These are phyloP conservation scores for Malassezia arunalokei DNA, from an alignment of 1,284 basidiomycete genomes.

Conservation along the genomic window DNA sequence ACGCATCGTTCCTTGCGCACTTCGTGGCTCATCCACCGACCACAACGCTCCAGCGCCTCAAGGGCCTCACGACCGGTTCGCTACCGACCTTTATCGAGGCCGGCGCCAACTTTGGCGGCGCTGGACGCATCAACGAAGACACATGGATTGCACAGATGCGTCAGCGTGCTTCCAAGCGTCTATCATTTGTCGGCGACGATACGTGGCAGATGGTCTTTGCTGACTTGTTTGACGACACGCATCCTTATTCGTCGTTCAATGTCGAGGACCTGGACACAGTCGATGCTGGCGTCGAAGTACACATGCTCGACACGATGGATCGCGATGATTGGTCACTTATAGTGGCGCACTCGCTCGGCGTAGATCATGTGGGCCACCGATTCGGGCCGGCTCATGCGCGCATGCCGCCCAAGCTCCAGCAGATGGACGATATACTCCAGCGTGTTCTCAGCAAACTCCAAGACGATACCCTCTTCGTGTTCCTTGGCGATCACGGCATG, in stretches of 20 bases:
- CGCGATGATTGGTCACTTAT: conserved; percentile 60
- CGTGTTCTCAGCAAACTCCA: conserved; percentile 25
- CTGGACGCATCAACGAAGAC: conserved; percentile 62
- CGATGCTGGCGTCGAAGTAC: conserved; percentile 70
- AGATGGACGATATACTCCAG: conserved; percentile 47
- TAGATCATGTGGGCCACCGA: conserved; percentile 91
- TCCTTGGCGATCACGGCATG: conserved; percentile 97
- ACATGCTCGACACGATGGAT: conserved; percentile 69
- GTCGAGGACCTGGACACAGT: conserved; percentile 95
- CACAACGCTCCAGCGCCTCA: conserved; percentile 84
- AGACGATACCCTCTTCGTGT: conserved; percentile 57
- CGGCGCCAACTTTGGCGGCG: conserved; percentile 74
- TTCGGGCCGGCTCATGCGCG: conserved; percentile 75
- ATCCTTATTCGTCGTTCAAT: conserved; percentile 91
- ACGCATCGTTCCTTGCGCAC: conserved; percentile 71
- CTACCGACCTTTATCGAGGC: conserved; percentile 91
- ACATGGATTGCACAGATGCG: conserved; percentile 53
- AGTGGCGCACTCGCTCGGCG: conserved; percentile 88
- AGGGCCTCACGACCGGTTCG: conserved; percentile 86
- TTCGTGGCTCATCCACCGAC: conserved; percentile 88
- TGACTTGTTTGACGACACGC: conserved; percentile 56
- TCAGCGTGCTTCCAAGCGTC: conserved; percentile 18
- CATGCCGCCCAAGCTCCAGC: conserved; percentile 70
- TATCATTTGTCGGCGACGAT: conserved; percentile 84
- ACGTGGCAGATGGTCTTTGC: conserved; percentile 90